These are phyloP conservation scores for Cucumis melo DNA, from an alignment of 306 rosid genomes.

Conservation along the genomic window DNA sequence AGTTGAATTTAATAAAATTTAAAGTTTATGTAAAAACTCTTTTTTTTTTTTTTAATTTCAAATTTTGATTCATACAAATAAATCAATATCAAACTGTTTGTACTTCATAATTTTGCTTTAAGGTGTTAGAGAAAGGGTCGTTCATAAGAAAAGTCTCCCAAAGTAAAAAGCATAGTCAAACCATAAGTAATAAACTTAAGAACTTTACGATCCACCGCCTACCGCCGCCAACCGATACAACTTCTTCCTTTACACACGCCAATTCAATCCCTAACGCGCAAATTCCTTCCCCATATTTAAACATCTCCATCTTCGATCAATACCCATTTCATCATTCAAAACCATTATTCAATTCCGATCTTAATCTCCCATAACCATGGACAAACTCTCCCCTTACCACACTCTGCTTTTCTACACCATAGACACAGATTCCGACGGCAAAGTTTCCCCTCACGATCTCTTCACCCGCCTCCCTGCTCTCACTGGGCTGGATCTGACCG, in stretches of 20 bases:
- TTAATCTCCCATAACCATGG: background rate
- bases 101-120: no score
- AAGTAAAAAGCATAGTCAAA: no score
- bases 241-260: background rate
- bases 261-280: background rate
- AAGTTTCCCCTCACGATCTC: background rate
- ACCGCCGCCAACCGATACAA: background rate
- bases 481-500: background rate
- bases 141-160: no score
- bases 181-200: no score
- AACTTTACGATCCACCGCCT: background rate
- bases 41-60: no score
- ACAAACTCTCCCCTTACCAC: background rate
- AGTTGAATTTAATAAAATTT: no score
- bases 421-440: background rate
- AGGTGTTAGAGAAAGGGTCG: no score
- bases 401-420: background rate
- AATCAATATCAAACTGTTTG: no score
- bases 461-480: background rate
- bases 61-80: no score
- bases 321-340: background rate
- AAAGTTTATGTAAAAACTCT: no score
- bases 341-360: background rate
- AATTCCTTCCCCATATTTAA: background rate
- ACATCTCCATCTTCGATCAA: background rate